Conservation (phyloP, 108 stramenopile genomes). For the Discostella stelligeroides region DNA sequence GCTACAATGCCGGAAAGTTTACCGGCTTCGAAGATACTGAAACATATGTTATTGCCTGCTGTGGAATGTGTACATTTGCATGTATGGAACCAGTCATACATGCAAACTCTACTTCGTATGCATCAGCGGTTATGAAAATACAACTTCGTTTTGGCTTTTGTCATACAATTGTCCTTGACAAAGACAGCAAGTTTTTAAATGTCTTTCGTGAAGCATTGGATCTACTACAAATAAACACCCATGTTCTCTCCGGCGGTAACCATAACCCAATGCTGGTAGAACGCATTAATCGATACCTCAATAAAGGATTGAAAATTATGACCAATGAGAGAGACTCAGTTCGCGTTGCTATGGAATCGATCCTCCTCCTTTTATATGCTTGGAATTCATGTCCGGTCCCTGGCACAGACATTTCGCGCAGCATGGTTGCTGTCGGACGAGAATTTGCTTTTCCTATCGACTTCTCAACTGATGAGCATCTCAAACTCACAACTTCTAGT, state of each 20-base stretch:
- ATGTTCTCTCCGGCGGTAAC: too few species aligned
- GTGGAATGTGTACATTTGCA: constrained; percentile 19
- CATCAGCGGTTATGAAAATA: constrained; percentile 23
- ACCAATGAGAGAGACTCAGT: too few species aligned
- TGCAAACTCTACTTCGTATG: neutral
- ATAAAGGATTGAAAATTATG: too few species aligned
- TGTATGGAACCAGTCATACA: constrained; percentile 2
- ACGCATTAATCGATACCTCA: too few species aligned
- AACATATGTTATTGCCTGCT: neutral
- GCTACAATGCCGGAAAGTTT: constrained; percentile 15
- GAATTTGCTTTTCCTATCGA: constrained; percentile 46
- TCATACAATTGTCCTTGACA: too few species aligned
- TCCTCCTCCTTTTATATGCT: too few species aligned
- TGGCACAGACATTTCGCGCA: too few species aligned
- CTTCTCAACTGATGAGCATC: neutral
- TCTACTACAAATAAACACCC: constrained; percentile 13
- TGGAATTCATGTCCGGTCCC: too few species aligned
- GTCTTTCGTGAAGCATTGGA: constrained; percentile 3
- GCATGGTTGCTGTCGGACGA: too few species aligned
- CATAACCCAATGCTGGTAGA: too few species aligned
- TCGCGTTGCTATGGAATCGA: too few species aligned
- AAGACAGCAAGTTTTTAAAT: too few species aligned
- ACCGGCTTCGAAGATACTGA: constrained; percentile 4
- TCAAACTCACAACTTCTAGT: constrained; percentile 1
- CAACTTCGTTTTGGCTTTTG: constrained; percentile 9